phyloP scores from a whole-genome alignment of 2,329 filamentous ascomycete species.

The Incumbomyces delicatus region DNA sequence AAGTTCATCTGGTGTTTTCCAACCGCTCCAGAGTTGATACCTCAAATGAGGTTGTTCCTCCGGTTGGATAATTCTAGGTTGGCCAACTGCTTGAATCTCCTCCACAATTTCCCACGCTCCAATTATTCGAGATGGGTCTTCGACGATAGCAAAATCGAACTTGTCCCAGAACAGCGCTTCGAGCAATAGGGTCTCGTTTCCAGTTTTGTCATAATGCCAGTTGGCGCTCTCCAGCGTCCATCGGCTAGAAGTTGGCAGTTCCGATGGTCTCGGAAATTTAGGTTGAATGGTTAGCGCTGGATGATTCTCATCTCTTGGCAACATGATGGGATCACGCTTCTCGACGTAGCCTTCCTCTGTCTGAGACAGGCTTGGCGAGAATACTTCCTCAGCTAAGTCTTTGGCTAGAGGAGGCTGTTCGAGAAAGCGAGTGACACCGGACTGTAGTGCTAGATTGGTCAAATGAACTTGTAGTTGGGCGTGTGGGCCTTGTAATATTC shows the following conservation, averaged over 20 bases:
- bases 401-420: constrained; percentile 27
- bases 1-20: constrained; percentile 6
- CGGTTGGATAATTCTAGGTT: constrained; percentile 39
- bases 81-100: constrained; percentile 42
- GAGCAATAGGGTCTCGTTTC: constrained; percentile 38
- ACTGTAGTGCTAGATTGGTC: constrained; percentile 54
- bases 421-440: constrained; percentile 52
- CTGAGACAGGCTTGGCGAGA: constrained; percentile 1
- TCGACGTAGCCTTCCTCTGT: neutral
- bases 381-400: neutral
- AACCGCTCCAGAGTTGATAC: neutral
- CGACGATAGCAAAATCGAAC: constrained; percentile 51
- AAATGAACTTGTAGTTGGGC: constrained; percentile 39
- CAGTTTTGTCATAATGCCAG: constrained; percentile 54
- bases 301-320: constrained; percentile 19
- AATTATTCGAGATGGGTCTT: constrained; percentile 39
- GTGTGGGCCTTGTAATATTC: constrained; percentile 15
- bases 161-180: constrained; percentile 46
- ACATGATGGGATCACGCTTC: constrained; percentile 5
- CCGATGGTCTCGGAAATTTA: constrained; percentile 5
- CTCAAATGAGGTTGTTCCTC: constrained; percentile 21
- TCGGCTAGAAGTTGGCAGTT: neutral
- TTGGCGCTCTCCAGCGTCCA: constrained; percentile 14
- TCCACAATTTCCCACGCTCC: constrained; percentile 44
- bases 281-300: constrained; percentile 12